Conservation (phyloP, 108 stramenopile genomes). For the Cyclotella choctawhatcheeana region DNA sequence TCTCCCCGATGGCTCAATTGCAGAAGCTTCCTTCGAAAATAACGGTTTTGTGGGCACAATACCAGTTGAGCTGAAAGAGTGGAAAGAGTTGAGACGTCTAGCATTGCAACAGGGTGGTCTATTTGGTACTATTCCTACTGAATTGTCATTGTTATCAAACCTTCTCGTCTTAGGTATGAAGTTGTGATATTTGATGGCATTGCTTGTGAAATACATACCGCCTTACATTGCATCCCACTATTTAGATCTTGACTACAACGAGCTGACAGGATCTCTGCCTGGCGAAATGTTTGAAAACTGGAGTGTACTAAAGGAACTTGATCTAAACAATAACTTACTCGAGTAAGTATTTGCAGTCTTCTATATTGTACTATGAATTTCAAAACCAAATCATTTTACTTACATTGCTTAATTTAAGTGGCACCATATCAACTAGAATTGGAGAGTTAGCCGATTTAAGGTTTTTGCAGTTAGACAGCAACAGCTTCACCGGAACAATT, state of each 20-base stretch:
- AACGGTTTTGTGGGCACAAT: slow-evolving; percentile 65
- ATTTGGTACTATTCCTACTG: slow-evolving; percentile 58
- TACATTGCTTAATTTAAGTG: slow-evolving; percentile 42
- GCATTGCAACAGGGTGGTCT: slow-evolving; percentile 58
- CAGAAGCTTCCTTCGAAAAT: slow-evolving; percentile 32
- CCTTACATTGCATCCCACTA: neutral
- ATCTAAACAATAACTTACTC: slow-evolving; percentile 63
- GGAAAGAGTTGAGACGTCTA: slow-evolving; percentile 42
- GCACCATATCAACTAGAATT: slow-evolving; percentile 57
- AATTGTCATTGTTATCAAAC: slow-evolving; percentile 44
- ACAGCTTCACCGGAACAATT: slow-evolving; percentile 60
- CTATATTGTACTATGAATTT: neutral
- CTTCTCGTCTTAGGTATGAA: slow-evolving; percentile 6
- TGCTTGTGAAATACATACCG: neutral
- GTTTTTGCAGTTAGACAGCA: slow-evolving; percentile 64
- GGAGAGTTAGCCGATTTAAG: slow-evolving; percentile 41
- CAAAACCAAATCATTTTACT: slow-evolving; percentile 41
- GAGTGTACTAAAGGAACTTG: slow-evolving; percentile 35
- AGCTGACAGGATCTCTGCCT: slow-evolving; percentile 2
- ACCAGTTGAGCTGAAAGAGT: slow-evolving; percentile 47
- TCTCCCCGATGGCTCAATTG: slow-evolving; percentile 19
- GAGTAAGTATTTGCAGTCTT: slow-evolving; percentile 28
- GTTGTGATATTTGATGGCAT: neutral
- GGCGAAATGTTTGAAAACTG: slow-evolving; percentile 7
- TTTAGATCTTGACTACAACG: slow-evolving; percentile 7